Evolutionary conservation across 2,329 filamentous ascomycete genomes (phyloP), one percentile per base, ranked within the genome.

Genomic region (Nemania sp.): DNA sequence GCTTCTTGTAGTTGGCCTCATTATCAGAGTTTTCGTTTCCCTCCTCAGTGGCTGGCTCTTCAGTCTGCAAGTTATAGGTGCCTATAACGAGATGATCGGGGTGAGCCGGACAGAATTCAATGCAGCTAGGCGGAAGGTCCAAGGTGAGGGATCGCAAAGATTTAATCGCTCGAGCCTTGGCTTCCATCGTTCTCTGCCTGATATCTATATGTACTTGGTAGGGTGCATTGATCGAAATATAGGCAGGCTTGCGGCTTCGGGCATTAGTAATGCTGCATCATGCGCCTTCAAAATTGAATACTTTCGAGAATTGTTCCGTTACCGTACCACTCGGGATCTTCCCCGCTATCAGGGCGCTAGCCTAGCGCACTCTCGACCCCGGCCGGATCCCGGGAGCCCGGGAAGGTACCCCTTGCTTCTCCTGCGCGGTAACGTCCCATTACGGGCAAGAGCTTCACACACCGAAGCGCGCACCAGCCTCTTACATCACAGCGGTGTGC

Each of bases 11-110:
- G 23, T 63, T 59, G 3, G 57, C 61, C 12, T 62, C 60, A 3
- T 64, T 52, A 14, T 67, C 61, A 6, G 60, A 55, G 14, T 22
- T 2, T 12, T 23, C 42, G 24, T 51, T 57, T 1, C 63, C 50
- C 6, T 59, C 53, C 4, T 64, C 59, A 24, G 54, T 56, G 5
- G 52, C 47, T 37, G 55, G 30, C 6, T 72, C 64, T 44, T 77
- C 68, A 56, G 79, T 78, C 58, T 91, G 77, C 23, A 96, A 79
- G 58, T 88, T 83, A 71, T 97, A 97, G 1, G 92, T 96, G 33
- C 92, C 93, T 42, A 96, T 81, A 0, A 95, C 77, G 61, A 96
- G 86, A 65, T 86, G 83, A 0, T 84, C 73, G 0, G 83, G 81
- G 53, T 83, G 68, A 1, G 72, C 70, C 1, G 85, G 84, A 59